A percentile compares a stretch with the other conserved stretches of the same genome.
Conservation (phyloP, 2,329 filamentous ascomycete species). For the Diplodia mutila region DNA sequence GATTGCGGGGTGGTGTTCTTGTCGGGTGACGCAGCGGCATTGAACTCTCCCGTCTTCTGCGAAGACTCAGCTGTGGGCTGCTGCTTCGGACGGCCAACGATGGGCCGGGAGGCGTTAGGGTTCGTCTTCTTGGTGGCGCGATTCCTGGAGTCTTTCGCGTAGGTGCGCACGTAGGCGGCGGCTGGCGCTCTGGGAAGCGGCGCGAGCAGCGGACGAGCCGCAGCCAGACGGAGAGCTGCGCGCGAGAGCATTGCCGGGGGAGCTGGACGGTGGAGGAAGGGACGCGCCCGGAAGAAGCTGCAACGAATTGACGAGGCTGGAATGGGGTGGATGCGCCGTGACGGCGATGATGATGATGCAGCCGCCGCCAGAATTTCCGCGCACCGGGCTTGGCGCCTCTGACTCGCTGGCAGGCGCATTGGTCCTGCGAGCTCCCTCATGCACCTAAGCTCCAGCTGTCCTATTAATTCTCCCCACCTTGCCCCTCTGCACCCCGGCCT, state of each 20-base stretch:
- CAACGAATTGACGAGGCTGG: conserved; percentile 20
- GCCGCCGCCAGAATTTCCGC: conserved; percentile 25
- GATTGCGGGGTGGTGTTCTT: conserved; percentile 36
- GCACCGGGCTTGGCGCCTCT: conserved; percentile 16
- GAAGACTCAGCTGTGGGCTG: conserved; percentile 33
- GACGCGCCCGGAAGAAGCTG: conserved; percentile 7
- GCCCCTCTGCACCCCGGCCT: conserved; percentile 11
- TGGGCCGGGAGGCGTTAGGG: conserved; percentile 31
- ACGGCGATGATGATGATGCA: conserved; percentile 16
- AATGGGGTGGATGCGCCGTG: conserved; percentile 15
- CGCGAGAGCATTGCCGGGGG: conserved; percentile 40
- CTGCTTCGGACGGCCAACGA: neutral
- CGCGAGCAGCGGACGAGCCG: conserved; percentile 33
- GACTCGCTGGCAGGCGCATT: conserved; percentile 16
- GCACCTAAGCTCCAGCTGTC: conserved; percentile 24
- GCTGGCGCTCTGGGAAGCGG: conserved; percentile 36
- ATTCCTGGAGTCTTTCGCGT: conserved; percentile 32
- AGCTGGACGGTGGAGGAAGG: conserved; percentile 1
- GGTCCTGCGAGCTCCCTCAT: conserved; percentile 3
- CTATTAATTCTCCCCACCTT: conserved; percentile 10
- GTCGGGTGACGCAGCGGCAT: conserved; percentile 34
- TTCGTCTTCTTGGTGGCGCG: conserved; percentile 30
- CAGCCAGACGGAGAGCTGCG: conserved; percentile 39
- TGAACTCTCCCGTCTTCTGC: conserved; percentile 43
- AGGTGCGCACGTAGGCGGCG: conserved; percentile 32